Percentiles rank a stretch among this genome's conserved stretches.
Conservation (phyloP, 1,284 basidiomycete genomes). For the Trichosporon coremiiforme region DNA sequence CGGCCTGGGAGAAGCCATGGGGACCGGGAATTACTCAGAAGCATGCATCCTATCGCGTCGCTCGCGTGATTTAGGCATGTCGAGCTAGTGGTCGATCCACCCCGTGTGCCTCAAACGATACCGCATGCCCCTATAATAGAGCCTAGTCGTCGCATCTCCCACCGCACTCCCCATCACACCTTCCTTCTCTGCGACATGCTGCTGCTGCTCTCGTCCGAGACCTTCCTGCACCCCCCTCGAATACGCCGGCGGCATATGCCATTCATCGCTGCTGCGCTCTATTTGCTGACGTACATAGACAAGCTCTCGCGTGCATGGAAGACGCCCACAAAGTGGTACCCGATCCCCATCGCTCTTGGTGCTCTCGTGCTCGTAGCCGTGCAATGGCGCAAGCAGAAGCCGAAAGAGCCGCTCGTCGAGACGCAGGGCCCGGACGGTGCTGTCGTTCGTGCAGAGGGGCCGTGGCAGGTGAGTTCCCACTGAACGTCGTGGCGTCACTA, state of each 20-base stretch:
- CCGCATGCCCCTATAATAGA: slow-evolving; percentile 15
- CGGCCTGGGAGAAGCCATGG: slow-evolving; percentile 13
- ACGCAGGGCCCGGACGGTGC: slow-evolving; percentile 67
- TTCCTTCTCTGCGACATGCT: slow-evolving; percentile 3
- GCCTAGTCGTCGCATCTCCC: slow-evolving; percentile 8
- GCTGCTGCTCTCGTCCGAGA: slow-evolving; percentile 12
- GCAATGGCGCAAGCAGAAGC: slow-evolving; percentile 62
- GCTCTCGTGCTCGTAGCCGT: slow-evolving; percentile 81
- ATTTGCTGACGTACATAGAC: slow-evolving; percentile 22
- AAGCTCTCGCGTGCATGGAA: slow-evolving; percentile 72
- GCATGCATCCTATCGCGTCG: slow-evolving; percentile 19
- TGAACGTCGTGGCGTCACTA: background rate
- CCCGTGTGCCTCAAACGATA: slow-evolving; percentile 19
- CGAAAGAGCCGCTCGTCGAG: slow-evolving; percentile 49
- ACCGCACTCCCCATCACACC: slow-evolving; percentile 8
- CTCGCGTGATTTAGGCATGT: slow-evolving; percentile 19
- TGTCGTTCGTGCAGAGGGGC: slow-evolving; percentile 68
- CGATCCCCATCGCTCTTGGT: slow-evolving; percentile 87
- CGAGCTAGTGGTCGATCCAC: slow-evolving; percentile 19
- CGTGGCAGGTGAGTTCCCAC: slow-evolving; percentile 79
- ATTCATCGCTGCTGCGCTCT: slow-evolving; percentile 6
- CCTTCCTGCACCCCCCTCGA: background rate
- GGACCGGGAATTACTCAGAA: slow-evolving; percentile 15
- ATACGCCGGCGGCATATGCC: slow-evolving; percentile 15
- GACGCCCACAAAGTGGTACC: slow-evolving; percentile 94